Percentiles rank a stretch among this genome's conserved stretches.
Evolutionary conservation across 177 flowering plant species (phyloP).

Genomic region (Vitis hybrid): DNA sequence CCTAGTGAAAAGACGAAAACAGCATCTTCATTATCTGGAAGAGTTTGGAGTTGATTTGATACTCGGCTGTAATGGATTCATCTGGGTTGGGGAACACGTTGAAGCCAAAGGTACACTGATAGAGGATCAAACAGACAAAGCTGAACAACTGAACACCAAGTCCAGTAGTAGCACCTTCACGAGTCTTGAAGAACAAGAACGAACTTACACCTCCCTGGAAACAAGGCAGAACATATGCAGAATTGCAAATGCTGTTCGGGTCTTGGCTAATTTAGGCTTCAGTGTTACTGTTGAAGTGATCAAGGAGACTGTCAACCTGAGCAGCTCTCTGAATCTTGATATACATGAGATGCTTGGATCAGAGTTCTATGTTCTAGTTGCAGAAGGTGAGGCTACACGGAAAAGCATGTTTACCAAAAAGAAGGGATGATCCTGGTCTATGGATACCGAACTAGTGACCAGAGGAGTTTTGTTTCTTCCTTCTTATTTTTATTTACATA

Average conservation of each 20-base stretch:
- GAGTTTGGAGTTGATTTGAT: constrained; percentile 81
- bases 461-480: neutral
- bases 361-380: constrained; percentile 76
- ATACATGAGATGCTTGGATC: constrained; percentile 90
- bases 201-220: constrained; percentile 46
- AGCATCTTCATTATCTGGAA: constrained; percentile 85
- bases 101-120: constrained; percentile 52
- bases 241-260: constrained; percentile 76
- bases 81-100: constrained; percentile 92
- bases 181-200: constrained; percentile 48
- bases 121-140: constrained; percentile 41
- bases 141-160: constrained; percentile 32
- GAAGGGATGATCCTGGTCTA: constrained; percentile 21
- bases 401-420: constrained; percentile 43
- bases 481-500: too few relatives aligned
- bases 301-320: constrained; percentile 45
- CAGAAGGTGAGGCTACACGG: constrained; percentile 78
- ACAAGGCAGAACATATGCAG: constrained; percentile 77
- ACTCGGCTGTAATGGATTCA: constrained; percentile 88
- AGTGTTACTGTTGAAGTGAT: constrained; percentile 64
- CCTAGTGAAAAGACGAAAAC: constrained; percentile 83
- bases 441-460: too few relatives aligned
- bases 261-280: constrained; percentile 71
- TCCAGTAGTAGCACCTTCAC: neutral
- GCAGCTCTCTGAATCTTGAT: constrained; percentile 50